Evolutionary conservation across 2,329 filamentous ascomycete species (phyloP).

Genomic region (Hypoxylon sp.): DNA sequence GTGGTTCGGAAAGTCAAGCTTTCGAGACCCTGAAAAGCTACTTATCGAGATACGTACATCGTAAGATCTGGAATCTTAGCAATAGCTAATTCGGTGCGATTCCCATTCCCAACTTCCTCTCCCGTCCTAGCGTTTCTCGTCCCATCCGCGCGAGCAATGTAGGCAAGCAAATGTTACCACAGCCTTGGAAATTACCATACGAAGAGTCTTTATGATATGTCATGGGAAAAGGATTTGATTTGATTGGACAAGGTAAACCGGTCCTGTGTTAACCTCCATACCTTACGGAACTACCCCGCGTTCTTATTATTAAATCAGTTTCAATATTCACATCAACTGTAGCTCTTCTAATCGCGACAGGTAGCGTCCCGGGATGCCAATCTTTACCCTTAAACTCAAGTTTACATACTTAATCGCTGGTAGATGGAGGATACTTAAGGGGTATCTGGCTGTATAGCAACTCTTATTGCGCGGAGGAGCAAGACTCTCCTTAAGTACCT

Average conservation of each 20-base stretch:
- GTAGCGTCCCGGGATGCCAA: neutral
- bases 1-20: slow-evolving; percentile 26
- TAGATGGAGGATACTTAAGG: too few relatives aligned
- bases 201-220: slow-evolving; percentile 14
- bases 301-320: neutral
- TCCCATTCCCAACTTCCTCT: slow-evolving; percentile 30
- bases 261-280: too few relatives aligned
- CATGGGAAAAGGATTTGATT: neutral
- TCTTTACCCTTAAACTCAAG: neutral
- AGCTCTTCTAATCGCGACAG: neutral
- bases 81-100: slow-evolving; percentile 27
- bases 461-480: neutral
- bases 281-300: neutral
- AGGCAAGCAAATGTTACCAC: neutral
- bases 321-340: neutral
- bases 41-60: neutral
- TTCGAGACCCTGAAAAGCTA: slow-evolving; percentile 2
- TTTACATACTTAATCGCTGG: neutral
- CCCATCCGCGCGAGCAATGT: slow-evolving; percentile 11
- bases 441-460: neutral
- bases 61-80: slow-evolving; percentile 26
- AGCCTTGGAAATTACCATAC: neutral
- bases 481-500: too few relatives aligned
- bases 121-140: slow-evolving; percentile 18
- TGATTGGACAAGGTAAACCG: neutral